Percentiles rank a stretch among this genome's conserved stretches.
Conservation (phyloP, 2,329 filamentous ascomycete genomes). For the Ophidiomyces ophidiicola region DNA sequence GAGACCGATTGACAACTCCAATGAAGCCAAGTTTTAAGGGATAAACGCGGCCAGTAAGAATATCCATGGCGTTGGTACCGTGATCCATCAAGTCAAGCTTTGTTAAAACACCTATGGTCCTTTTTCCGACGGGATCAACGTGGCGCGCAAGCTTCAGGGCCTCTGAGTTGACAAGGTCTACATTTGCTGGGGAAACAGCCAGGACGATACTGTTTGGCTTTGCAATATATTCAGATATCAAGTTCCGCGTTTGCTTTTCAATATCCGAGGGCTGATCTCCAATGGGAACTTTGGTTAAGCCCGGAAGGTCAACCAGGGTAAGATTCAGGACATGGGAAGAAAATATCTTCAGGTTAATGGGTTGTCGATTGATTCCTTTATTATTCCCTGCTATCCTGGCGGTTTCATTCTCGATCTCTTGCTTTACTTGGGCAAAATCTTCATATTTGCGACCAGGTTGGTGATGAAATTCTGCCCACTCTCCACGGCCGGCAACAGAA, state of each 20-base stretch:
- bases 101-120: slow-evolving; percentile 92
- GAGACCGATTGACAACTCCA: slow-evolving; percentile 92
- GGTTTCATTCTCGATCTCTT: slow-evolving; percentile 95
- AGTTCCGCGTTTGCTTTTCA: slow-evolving; percentile 91
- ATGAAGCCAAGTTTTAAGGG: slow-evolving; percentile 96
- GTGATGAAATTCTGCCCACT: slow-evolving; percentile 96
- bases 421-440: slow-evolving; percentile 85
- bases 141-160: slow-evolving; percentile 91
- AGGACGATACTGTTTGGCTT: slow-evolving; percentile 98
- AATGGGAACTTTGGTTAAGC: slow-evolving; percentile 94
- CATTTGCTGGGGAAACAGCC: slow-evolving; percentile 91
- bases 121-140: slow-evolving; percentile 85
- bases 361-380: slow-evolving; percentile 94
- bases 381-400: slow-evolving; percentile 89
- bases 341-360: slow-evolving; percentile 97
- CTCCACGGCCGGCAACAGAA: slow-evolving; percentile 52
- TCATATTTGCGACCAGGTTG: slow-evolving; percentile 79
- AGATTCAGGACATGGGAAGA: slow-evolving; percentile 93
- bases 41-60: slow-evolving; percentile 92
- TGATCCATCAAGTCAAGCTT: slow-evolving; percentile 99
- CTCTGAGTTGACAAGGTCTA: slow-evolving; percentile 97
- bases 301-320: slow-evolving; percentile 89
- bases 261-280: slow-evolving; percentile 96
- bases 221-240: slow-evolving; percentile 96
- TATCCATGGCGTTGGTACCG: slow-evolving; percentile 93